These are phyloP conservation scores for Brassica juncea DNA, from an alignment of 345 rosid genomes.

Conservation along the genomic window DNA sequence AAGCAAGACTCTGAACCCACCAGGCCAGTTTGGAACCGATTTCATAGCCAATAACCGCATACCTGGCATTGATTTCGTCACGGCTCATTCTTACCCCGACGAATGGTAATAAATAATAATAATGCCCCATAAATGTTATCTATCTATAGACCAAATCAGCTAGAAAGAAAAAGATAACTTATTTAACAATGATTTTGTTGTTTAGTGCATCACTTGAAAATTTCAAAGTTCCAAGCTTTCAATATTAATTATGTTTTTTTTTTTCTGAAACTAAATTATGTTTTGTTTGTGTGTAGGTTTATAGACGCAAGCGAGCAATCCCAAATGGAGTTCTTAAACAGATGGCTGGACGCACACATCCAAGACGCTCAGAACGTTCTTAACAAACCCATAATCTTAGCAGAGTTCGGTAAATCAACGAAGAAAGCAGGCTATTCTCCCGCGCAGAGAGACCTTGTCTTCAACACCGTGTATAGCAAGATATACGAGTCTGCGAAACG, in stretches of 20 bases:
- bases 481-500: constrained; percentile 72
- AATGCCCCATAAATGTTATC: background rate
- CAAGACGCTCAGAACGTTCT: constrained; percentile 71
- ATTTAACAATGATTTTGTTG: background rate
- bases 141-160: background rate
- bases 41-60: constrained; percentile 77
- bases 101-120: constrained; percentile 68
- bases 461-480: constrained; percentile 64
- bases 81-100: constrained; percentile 88
- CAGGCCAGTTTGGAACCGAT: constrained; percentile 74
- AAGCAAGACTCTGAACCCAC: constrained; percentile 67
- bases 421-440: constrained; percentile 54
- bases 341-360: constrained; percentile 76
- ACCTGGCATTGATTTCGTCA: constrained; percentile 78
- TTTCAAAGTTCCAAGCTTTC: background rate
- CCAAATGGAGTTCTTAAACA: constrained; percentile 66
- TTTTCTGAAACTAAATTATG: no score
- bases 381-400: constrained; percentile 67
- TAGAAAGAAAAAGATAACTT: background rate
- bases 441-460: constrained; percentile 63
- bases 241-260: background rate
- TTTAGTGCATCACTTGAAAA: background rate
- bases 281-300: constrained; percentile 52
- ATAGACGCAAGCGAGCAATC: constrained; percentile 49
- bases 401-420: constrained; percentile 82